Base-by-base conservation (phyloP, 2,329 filamentous ascomycete species). In the Trichoderma aggressivum region DNA sequence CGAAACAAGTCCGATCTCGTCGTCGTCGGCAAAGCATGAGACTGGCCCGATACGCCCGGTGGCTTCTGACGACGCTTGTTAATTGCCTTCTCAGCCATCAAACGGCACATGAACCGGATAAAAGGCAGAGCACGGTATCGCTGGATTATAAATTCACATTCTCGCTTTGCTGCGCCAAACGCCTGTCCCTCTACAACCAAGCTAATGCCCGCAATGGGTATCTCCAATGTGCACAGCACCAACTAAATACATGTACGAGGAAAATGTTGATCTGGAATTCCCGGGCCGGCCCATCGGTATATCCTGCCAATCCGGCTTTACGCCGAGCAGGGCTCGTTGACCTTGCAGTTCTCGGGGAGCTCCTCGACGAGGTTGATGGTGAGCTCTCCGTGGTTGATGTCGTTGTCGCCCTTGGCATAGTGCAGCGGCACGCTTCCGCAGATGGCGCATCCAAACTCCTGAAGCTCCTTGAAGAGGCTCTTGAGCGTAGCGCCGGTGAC, bases 381-480 rank as follows among this genome's bases (percentile, higher is more conserved):
- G 24, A 71, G 69, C 53, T 71, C 69, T 32, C 69, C 69, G 28
- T 67, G 50, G 26, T 53, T 58, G n/a, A 30, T 18, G 21, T 71
- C 69, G 55, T 71, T 14, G 55, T 58, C 62, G 61, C 69, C 69
- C 62, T 71, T 53, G 34, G 21, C 50, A 21, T 66, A 71, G n/a
- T 32, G 30, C 28, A 71, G 21, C 12, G 69, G 69, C 7, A 71
- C 63, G 21, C 50, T 59, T 18, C 69, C 69, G 36, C 69, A 71
- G 26, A 71, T 24, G 30, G n/a, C 50, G 24, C 69, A 71, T 28
- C 61, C 61, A 4, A 67, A 34, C 1, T 53, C 18, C 12, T 32
- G 24, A 2, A 71, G 34, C 39, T 71, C 36, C 36, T 59, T 26
- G 30, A 36, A 39, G 50, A 67, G 50, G 7, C 7, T 58, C 62